phyloP scores from a whole-genome alignment of 2,329 filamentous ascomycete genomes.

The Fusarium aywerte region DNA sequence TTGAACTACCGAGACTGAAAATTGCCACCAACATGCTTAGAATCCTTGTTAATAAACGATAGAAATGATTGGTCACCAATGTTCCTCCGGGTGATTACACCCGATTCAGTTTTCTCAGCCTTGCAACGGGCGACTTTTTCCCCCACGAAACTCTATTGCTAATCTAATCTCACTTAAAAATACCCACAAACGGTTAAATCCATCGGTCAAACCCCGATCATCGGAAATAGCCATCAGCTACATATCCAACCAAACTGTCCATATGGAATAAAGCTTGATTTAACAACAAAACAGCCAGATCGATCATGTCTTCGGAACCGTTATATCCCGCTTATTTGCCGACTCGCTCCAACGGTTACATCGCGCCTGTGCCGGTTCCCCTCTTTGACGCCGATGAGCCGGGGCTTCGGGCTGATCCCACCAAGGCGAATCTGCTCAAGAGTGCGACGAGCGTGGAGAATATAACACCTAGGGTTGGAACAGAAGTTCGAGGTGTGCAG shows the following conservation, averaged over 20 bases:
- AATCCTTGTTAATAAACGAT: not conserved
- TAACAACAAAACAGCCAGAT: not conserved
- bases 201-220: constrained; percentile 19
- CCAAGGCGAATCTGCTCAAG: constrained; percentile 39
- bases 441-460: constrained; percentile 28
- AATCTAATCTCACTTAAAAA: too few relatives aligned
- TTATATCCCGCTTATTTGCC: constrained; percentile 50
- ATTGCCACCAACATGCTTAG: not conserved
- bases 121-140: constrained; percentile 25
- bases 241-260: too few relatives aligned
- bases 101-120: constrained; percentile 9
- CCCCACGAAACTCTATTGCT: constrained; percentile 1
- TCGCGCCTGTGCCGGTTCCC: constrained; percentile 39
- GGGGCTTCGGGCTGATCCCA: constrained; percentile 46
- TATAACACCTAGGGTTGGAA: constrained; percentile 47
- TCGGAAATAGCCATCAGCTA: too few relatives aligned
- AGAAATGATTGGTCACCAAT: not conserved
- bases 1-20: not conserved
- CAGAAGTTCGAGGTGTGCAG: constrained; percentile 47
- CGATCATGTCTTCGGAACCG: constrained; percentile 34
- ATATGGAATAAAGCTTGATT: not conserved
- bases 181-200: constrained; percentile 11
- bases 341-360: constrained; percentile 49
- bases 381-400: constrained; percentile 48
- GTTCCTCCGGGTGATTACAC: not conserved